These are phyloP conservation scores for Linum lewisii DNA, from an alignment of 345 rosid genomes.

Conservation along the genomic window DNA sequence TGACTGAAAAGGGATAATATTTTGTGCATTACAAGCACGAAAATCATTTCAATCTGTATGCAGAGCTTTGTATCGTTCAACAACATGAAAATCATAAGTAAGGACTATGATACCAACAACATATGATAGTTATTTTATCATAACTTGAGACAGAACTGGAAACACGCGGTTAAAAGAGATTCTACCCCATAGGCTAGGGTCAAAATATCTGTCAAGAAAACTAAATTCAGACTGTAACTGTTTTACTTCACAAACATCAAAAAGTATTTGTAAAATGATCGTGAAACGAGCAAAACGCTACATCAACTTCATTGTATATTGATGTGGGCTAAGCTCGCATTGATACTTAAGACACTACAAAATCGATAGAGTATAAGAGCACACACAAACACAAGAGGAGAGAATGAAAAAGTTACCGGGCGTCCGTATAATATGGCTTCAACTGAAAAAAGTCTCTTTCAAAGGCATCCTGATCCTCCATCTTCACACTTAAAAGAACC, in stretches of 20 bases:
- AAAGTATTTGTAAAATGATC: no score
- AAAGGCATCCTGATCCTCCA: slow-evolving; percentile 92
- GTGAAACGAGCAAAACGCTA: no score
- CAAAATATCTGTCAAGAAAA: no score
- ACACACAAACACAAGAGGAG: not conserved
- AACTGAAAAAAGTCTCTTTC: slow-evolving; percentile 94
- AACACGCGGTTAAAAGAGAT: no score
- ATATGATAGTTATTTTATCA: not conserved
- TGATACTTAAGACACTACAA: not conserved
- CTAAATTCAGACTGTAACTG: no score
- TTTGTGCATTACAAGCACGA: not conserved
- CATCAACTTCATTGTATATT: no score
- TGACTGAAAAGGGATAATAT: not conserved
- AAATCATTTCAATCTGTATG: no score
- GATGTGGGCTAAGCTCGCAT: no score
- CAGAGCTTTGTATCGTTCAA: not conserved
- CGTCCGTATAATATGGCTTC: slow-evolving; percentile 91
- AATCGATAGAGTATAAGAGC: not conserved
- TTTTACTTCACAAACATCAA: no score
- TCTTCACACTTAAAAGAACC: slow-evolving; percentile 74
- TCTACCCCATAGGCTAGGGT: no score
- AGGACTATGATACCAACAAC: not conserved
- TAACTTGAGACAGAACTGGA: not conserved
- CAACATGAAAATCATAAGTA: no score
- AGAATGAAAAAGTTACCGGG: slow-evolving; percentile 35